A percentile compares a stretch with the other conserved stretches of the same genome.
These are phyloP conservation scores for Raddia distichophylla DNA, from an alignment of 176 grass and related monocot genomes.

Conservation along the genomic window DNA sequence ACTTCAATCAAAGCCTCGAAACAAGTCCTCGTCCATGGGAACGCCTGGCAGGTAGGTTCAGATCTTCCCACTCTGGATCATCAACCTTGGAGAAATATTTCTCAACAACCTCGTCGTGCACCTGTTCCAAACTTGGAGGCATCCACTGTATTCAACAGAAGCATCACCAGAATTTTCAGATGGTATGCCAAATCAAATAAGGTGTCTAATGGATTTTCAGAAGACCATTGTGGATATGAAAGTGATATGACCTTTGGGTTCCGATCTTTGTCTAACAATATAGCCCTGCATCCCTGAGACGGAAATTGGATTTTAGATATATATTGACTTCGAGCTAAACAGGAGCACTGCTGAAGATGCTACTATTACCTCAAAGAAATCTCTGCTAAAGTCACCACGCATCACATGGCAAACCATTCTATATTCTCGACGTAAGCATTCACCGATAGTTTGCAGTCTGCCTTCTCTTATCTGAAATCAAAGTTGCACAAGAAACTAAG, in stretches of 20 bases:
- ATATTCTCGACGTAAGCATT: constrained; percentile 88
- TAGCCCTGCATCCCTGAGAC: constrained; percentile 87
- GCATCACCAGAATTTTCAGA: not conserved
- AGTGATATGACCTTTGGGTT: constrained; percentile 74
- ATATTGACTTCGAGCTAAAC: constrained; percentile 8
- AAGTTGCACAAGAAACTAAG: not conserved
- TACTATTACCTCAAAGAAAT: constrained; percentile 82
- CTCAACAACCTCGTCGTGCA: constrained; percentile 56
- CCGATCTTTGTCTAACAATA: constrained; percentile 82
- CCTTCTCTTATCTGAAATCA: constrained; percentile 87
- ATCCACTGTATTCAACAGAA: constrained; percentile 75
- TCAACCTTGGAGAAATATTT: constrained; percentile 76
- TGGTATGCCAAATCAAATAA: constrained; percentile 5
- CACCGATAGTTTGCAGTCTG: constrained; percentile 65
- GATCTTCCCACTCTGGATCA: constrained; percentile 75
- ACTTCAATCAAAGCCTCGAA: constrained; percentile 67
- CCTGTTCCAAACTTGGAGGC: constrained; percentile 70
- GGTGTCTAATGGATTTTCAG: not conserved
- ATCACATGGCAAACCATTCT: constrained; percentile 93
- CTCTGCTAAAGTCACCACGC: constrained; percentile 84
- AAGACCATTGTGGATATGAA: constrained; percentile 21
- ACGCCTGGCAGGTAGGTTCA: constrained; percentile 52
- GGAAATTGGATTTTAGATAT: constrained; percentile 33
- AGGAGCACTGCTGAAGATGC: not conserved
- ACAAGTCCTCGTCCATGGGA: constrained; percentile 44